A percentile compares a stretch with the other conserved stretches of the same genome.
Conservation (phyloP, 2,329 filamentous ascomycete species). For the Fusarium scirpi region DNA sequence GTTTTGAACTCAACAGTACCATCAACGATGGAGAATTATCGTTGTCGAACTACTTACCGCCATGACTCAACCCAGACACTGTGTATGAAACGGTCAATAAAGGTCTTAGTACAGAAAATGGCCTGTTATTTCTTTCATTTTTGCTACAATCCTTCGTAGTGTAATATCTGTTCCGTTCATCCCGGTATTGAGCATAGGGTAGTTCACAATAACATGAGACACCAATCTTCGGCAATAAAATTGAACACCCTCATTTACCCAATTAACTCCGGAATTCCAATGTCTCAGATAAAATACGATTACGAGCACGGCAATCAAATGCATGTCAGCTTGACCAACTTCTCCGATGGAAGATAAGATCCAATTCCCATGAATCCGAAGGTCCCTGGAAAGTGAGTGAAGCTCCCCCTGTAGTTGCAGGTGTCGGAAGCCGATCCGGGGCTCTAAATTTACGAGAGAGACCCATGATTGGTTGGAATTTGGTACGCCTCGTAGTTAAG, state of each 20-base stretch:
- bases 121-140: neutral
- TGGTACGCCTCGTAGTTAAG: constrained; percentile 31
- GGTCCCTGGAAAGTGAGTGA: constrained; percentile 21
- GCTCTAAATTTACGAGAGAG: neutral
- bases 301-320: constrained; percentile 15
- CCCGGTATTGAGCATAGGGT: neutral
- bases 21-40: neutral
- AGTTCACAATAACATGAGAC: neutral
- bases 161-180: neutral
- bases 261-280: neutral
- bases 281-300: constrained; percentile 22
- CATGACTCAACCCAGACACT: neutral
- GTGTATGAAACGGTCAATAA: too few relatives aligned
- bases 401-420: constrained; percentile 29
- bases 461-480: constrained; percentile 13
- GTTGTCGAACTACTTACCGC: neutral
- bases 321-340: constrained; percentile 23
- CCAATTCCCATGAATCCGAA: constrained; percentile 5
- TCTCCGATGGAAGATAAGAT: neutral
- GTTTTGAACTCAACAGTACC: neutral
- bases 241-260: neutral
- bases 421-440: constrained; percentile 20
- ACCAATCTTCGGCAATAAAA: neutral
- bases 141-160: neutral
- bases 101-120: neutral